These are phyloP conservation scores for Dryadomyces quercus-mongolicae DNA, from an alignment of 2,329 filamentous ascomycete genomes.

Conservation along the genomic window DNA sequence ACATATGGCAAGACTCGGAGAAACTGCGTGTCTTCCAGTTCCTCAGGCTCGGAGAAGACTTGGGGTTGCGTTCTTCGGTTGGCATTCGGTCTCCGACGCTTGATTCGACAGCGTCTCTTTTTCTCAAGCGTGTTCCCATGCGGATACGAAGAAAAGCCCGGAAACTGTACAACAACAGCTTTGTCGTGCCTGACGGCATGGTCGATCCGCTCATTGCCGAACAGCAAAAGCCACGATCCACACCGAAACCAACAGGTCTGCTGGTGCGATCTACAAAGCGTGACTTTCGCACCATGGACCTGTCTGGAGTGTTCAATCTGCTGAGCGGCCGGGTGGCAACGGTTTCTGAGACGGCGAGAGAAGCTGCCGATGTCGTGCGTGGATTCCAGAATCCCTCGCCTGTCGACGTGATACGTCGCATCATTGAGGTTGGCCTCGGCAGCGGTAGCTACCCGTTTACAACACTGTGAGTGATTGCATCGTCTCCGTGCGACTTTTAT, in stretches of 20 bases:
- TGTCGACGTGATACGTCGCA: conserved; percentile 3
- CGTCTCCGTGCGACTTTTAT: background rate
- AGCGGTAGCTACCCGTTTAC: conserved; percentile 7
- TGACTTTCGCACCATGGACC: conserved; percentile 1
- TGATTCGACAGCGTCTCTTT: conserved; percentile 8
- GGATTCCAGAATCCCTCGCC: background rate
- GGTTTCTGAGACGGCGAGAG: background rate
- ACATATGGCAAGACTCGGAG: background rate
- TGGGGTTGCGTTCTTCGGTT: background rate
- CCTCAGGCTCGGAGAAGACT: background rate
- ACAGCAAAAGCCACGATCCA: background rate
- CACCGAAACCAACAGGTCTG: background rate
- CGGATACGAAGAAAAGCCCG: conserved; percentile 1
- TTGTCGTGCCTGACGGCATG: conserved; percentile 28
- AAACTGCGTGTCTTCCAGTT: background rate
- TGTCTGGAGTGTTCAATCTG: conserved; percentile 1
- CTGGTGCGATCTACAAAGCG: background rate
- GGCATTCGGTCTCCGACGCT: background rate
- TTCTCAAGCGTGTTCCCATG: conserved; percentile 5
- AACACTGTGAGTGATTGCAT: conserved; percentile 8
- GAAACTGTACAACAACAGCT: conserved; percentile 15
- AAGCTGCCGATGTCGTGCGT: background rate
- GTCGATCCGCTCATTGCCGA: conserved; percentile 13
- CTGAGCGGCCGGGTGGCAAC: background rate
- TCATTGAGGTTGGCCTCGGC: conserved; percentile 1